Evolutionary conservation across 352 stramenopile genomes (phyloP).

Genomic region (Globisporangium solare): DNA sequence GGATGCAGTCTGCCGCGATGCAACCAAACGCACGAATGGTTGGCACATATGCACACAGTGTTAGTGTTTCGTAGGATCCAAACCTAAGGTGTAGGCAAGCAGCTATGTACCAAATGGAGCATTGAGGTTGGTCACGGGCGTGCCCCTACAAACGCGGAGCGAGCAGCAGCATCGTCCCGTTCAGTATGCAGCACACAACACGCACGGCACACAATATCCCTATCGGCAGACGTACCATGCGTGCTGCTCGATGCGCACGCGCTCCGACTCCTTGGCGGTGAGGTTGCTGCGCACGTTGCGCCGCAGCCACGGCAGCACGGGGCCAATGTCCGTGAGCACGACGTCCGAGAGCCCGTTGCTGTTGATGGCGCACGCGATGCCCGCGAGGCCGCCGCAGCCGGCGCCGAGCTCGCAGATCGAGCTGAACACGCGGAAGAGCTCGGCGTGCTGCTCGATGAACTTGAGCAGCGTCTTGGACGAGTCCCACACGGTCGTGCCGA

Average conservation of each 20-base stretch:
- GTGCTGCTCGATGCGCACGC: conserved; percentile 54
- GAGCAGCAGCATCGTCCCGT: not conserved
- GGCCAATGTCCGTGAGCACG: conserved; percentile 73
- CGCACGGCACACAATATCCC: too few relatives aligned
- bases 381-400: conserved; percentile 64
- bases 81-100: not conserved
- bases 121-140: conserved; percentile 39
- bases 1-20: conserved; percentile 48
- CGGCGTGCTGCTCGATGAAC: conserved; percentile 66
- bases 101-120: conserved; percentile 42
- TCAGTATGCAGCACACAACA: too few relatives aligned
- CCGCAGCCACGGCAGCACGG: conserved; percentile 73
- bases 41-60: not conserved
- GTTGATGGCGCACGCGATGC: conserved; percentile 69
- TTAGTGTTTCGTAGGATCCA: not conserved
- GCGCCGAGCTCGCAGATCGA: conserved; percentile 75
- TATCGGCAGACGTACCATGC: conserved; percentile 36
- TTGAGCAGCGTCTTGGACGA: conserved; percentile 84
- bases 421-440: conserved; percentile 45
- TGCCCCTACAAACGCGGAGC: conserved; percentile 43
- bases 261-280: conserved; percentile 48
- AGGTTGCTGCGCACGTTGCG: conserved; percentile 66
- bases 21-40: not conserved
- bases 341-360: conserved; percentile 51
- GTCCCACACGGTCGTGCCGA: conserved; percentile 83